A percentile compares a stretch with the other conserved stretches of the same genome.
These are phyloP conservation scores for Xerocomellus amylosporus DNA, from an alignment of 768 basidiomycete species.

Conservation along the genomic window DNA sequence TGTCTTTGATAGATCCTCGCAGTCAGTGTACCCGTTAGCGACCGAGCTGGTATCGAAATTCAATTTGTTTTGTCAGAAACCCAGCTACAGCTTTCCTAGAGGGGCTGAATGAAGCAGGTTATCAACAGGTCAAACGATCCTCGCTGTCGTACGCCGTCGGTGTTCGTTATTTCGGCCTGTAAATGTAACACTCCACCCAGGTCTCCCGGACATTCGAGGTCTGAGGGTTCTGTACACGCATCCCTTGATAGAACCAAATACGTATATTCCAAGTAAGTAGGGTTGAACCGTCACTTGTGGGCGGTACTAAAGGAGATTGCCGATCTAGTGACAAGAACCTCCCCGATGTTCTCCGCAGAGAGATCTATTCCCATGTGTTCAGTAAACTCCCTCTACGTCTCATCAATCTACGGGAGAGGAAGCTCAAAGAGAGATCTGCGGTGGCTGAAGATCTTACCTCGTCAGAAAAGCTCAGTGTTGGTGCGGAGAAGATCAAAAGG, in stretches of 20 bases:
- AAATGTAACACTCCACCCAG: background rate
- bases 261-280: background rate
- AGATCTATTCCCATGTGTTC: slow-evolving; percentile 1
- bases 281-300: background rate
- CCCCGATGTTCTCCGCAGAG: background rate
- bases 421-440: background rate
- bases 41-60: background rate
- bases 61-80: background rate
- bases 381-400: background rate
- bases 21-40: background rate
- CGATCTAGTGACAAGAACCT: background rate
- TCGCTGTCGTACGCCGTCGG: background rate
- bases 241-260: background rate
- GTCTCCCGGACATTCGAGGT: too few species aligned
- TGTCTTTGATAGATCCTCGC: background rate
- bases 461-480: background rate
- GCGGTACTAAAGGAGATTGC: background rate
- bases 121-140: background rate
- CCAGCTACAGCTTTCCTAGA: background rate
- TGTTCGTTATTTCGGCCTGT: background rate
- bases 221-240: too few species aligned
- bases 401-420: background rate
- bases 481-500: background rate
- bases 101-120: background rate
- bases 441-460: background rate